A percentile compares a stretch with the other conserved stretches of the same genome.
Conservation (phyloP, 345 rosid genomes). For the Mangifera indica region DNA sequence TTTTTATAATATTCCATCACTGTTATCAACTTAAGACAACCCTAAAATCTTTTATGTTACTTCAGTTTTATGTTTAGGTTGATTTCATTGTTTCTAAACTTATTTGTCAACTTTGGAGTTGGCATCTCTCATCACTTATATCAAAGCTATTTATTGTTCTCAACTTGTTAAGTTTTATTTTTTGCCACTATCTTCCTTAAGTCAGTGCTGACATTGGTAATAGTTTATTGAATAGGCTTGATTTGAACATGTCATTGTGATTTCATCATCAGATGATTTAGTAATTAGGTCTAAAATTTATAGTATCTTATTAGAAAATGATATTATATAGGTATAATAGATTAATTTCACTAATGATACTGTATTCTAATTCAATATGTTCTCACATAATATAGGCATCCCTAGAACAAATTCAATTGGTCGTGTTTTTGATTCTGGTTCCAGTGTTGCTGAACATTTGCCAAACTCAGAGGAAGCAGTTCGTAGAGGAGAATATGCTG, state of each 20-base stretch:
- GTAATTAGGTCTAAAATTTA: no score
- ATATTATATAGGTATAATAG: not conserved
- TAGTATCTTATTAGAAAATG: no score
- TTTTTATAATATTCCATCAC: not conserved
- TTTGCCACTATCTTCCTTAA: not conserved
- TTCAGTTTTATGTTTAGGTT: not conserved
- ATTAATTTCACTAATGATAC: not conserved
- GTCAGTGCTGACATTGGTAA: not conserved
- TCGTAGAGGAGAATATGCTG: conserved; percentile 90
- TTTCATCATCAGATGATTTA: not conserved
- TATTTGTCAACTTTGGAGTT: not conserved
- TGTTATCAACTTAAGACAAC: not conserved
- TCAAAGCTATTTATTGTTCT: conserved; percentile 3
- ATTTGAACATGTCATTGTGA: not conserved
- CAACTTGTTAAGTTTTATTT: not conserved
- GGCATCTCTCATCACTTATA: not conserved
- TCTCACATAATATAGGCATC: conserved; percentile 48
- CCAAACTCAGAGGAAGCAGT: conserved; percentile 91
- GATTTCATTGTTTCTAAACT: not conserved
- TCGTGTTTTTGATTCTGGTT: conserved; percentile 63
- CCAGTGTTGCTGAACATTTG: conserved; percentile 54
- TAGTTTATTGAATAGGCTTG: not conserved
- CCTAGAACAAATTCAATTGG: conserved; percentile 83
- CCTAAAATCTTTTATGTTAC: not conserved
- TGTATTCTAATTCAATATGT: conserved; percentile 9